A percentile compares a stretch with the other conserved stretches of the same genome.
Conservation (phyloP, 768 basidiomycete genomes). For the Auriscalpium orientale region DNA sequence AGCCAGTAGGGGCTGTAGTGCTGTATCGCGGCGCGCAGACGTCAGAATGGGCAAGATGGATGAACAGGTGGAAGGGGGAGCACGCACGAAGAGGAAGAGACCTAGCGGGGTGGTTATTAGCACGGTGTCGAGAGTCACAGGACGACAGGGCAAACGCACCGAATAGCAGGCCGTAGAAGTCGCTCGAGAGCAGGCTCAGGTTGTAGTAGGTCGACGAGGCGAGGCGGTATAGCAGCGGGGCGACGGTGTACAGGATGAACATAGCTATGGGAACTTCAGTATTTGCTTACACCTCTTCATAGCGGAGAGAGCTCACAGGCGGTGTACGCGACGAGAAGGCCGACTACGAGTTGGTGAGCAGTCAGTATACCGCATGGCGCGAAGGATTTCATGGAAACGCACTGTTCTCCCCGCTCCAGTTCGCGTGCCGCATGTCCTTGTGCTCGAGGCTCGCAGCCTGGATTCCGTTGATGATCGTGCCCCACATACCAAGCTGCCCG, state of each 20-base stretch:
- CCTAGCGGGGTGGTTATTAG: conserved; percentile 19
- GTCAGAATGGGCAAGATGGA: conserved; percentile 2
- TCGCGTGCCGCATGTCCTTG: conserved; percentile 49
- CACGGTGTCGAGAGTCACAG: conserved; percentile 2
- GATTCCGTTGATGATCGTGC: conserved; percentile 68
- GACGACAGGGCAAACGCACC: conserved; percentile 24
- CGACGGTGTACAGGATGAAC: conserved; percentile 79
- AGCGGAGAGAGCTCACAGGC: conserved; percentile 21
- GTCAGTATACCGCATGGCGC: conserved; percentile 1
- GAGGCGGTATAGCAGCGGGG: conserved; percentile 79
- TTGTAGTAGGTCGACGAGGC: conserved; percentile 85
- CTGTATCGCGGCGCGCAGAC: conserved; percentile 29
- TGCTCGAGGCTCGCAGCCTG: conserved; percentile 76
- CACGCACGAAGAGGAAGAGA: conserved; percentile 46
- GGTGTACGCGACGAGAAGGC: conserved; percentile 46
- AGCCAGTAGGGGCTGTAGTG: conserved; percentile 83
- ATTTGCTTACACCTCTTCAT: not conserved
- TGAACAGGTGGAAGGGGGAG: not conserved
- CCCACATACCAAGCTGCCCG: conserved; percentile 83
- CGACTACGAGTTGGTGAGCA: conserved; percentile 27
- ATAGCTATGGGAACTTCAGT: conserved; percentile 39
- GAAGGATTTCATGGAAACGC: conserved; percentile 18
- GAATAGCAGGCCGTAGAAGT: conserved; percentile 83
- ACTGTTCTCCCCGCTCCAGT: conserved; percentile 72
- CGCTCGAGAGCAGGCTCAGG: conserved; percentile 76